Evolutionary conservation across 202 grass and related monocot species (phyloP), one percentile per base, ranked within the genome.

Genomic region (Carex arenaria): DNA sequence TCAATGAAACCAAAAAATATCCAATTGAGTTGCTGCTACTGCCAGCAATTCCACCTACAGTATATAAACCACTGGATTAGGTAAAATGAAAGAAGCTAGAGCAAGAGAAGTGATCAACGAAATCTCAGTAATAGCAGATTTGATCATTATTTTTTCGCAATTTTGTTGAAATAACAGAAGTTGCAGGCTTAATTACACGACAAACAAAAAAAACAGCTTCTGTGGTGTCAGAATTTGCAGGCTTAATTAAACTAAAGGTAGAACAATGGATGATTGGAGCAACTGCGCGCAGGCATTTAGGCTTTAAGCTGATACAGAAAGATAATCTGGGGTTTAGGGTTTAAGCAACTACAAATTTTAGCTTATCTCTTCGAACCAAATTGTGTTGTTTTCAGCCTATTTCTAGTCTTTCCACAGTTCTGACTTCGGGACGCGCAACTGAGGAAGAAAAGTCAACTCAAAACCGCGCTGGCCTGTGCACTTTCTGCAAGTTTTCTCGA

Each of bases 1-100:
- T 49, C 90, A 59, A 85, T 86, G 76, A 75, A 87, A 86, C 19
- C 49, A 15, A 77, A 45, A 26, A 6, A 26, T 51, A 59, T 34
- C 51, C n/a, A 34, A 60, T 38, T 8, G 9, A 78, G 22, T 20
- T 2, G 15, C 54, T 38, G 15, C 73, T 77, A 34, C 52, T 38
- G 15, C 8, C 28, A 60, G 54, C 4, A 28, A 26, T 18, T 75
- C 31, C 4, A 1, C 45, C 72, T 76, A 5, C 72, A 18, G 7
- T 55, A 76, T 56, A 32, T 32, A 56, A 56, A 56, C 56, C 5
- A 76, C 26, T 18, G 5, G 12, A 73, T 28, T 5, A 73, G 2
- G 3, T 8, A 73, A 68, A 69, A 36, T 3, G 34, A 69, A 69
- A 69, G 34, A 12, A 53, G 20, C 45, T 53, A 53, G 5, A 73